Base-by-base conservation (phyloP, 495 filamentous ascomycete species). In the Chaetomium fimeti region DNA sequence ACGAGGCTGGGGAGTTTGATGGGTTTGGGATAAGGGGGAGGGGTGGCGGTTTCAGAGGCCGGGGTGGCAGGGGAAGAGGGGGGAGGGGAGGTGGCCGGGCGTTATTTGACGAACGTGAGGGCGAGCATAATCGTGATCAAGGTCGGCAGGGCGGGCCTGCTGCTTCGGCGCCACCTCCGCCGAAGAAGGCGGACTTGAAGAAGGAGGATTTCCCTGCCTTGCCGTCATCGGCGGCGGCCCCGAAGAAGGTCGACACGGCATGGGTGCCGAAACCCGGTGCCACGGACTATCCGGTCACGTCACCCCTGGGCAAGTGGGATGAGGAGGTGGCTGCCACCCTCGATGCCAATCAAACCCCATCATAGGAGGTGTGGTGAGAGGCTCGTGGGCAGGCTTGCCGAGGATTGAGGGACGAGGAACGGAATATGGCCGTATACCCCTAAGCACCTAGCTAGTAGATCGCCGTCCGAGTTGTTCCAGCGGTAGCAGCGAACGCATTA, bases 161-260 rank as follows among this genome's bases (percentile, higher is more conserved):
- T 22, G 57, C 66, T 28, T 3, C 49, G 43, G 40, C 65, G 36
- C 32, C 57, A 40, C 32, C 51, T 42, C 49, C 60, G 29, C 63
- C 61, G 40, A 57, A 61, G 18, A 62, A 59, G n/a, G 27, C 66
- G 6, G 64, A 56, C 12, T 57, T 63, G 13, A 68, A 58, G 18
- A 55, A 65, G 1, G 78, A 79, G 3, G 78, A 80, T 28, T 82
- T 82, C 64, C 79, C 79, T 36, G 72, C 78, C 2, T 66, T 82
- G 45, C 78, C 79, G 51, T 61, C 67, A 16, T 47, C 63, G 15
- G 12, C 49, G 16, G 57, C 51, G 5, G 54, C 68, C 3, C 55
- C 72, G 0, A 72, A 72, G 63, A 75, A 76, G 62, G 27, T 67
- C n/a, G 67, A 76, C 24, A 72, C 64, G 22, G 20, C 57, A 15